Evolutionary conservation across 768 basidiomycete genomes (phyloP).

Genomic region (Lenzites betulinus): DNA sequence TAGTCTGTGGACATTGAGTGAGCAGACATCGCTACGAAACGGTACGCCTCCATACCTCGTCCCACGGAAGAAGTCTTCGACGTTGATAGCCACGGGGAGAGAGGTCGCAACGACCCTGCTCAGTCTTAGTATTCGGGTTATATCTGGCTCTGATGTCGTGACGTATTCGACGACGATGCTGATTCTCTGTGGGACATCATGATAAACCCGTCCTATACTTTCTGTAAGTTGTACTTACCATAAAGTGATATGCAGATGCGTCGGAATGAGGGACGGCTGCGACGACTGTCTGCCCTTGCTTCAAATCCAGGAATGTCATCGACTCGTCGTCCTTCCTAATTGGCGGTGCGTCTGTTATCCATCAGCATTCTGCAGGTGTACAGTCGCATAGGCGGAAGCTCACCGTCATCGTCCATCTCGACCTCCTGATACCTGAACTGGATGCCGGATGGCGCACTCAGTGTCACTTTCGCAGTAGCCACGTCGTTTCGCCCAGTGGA

Average conservation of each 20-base stretch:
- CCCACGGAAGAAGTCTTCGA: conserved; percentile 95
- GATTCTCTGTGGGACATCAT: conserved; percentile 58
- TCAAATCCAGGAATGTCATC: conserved; percentile 50
- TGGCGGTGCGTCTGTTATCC: conserved; percentile 8
- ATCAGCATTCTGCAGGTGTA: background rate
- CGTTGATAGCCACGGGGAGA: conserved; percentile 88
- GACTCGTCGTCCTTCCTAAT: conserved; percentile 44
- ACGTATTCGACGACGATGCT: conserved; percentile 67
- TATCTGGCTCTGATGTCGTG: conserved; percentile 52
- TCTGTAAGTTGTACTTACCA: conserved; percentile 45
- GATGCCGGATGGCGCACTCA: conserved; percentile 57
- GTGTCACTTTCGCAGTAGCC: conserved; percentile 51
- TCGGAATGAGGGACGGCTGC: conserved; percentile 69
- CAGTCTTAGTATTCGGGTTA: conserved; percentile 55
- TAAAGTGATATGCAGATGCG: conserved; percentile 56
- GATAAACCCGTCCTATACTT: background rate
- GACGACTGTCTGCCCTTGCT: conserved; percentile 46
- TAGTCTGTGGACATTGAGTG: conserved; percentile 49
- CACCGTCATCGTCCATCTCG: conserved; percentile 40
- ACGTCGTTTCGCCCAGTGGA: conserved; percentile 71
- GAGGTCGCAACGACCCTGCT: conserved; percentile 62
- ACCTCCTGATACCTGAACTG: conserved; percentile 48
- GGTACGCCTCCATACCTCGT: conserved; percentile 76
- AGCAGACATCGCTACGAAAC: background rate
- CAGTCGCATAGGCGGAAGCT: background rate